phyloP scores from a whole-genome alignment of 352 stramenopile genomes.

The Blastocystis hominis region DNA sequence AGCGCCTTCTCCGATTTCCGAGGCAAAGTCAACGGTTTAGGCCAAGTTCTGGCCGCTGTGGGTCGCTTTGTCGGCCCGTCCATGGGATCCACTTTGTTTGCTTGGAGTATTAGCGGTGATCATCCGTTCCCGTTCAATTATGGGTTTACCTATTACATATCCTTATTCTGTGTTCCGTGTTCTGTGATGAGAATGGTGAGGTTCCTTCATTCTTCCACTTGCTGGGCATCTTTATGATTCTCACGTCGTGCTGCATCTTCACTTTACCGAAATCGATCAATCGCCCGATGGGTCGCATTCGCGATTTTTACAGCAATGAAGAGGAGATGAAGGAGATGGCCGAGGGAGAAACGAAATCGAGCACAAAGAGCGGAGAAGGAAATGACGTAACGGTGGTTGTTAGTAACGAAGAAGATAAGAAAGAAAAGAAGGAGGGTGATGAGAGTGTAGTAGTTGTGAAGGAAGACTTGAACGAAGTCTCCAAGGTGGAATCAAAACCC shows the following conservation, averaged over 20 bases:
- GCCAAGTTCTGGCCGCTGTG: conserved; percentile 31
- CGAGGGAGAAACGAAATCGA: neutral
- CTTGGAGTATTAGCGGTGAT: neutral
- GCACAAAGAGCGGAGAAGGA: too few species aligned
- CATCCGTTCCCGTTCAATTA: conserved; percentile 53
- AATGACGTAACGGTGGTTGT: too few species aligned
- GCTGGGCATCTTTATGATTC: neutral
- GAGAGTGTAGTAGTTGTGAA: neutral
- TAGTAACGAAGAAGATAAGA: neutral
- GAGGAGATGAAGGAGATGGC: conserved; percentile 41
- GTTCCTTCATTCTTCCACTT: neutral
- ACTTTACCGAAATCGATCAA: conserved; percentile 28
- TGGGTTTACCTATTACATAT: conserved; percentile 44
- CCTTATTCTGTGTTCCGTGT: neutral
- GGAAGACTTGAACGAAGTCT: too few species aligned
- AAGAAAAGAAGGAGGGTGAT: neutral
- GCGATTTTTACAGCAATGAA: neutral
- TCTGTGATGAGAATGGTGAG: neutral
- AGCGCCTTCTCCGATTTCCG: conserved; percentile 42
- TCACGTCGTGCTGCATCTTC: neutral
- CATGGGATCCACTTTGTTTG: conserved; percentile 18
- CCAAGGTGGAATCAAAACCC: neutral
- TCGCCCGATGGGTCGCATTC: neutral
- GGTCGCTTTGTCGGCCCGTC: conserved; percentile 34
- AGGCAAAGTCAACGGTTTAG: conserved; percentile 44